Percentiles rank a stretch among this genome's conserved stretches.
phyloP scores from a whole-genome alignment of 2,329 filamentous ascomycete genomes.

The Botryotinia calthae region DNA sequence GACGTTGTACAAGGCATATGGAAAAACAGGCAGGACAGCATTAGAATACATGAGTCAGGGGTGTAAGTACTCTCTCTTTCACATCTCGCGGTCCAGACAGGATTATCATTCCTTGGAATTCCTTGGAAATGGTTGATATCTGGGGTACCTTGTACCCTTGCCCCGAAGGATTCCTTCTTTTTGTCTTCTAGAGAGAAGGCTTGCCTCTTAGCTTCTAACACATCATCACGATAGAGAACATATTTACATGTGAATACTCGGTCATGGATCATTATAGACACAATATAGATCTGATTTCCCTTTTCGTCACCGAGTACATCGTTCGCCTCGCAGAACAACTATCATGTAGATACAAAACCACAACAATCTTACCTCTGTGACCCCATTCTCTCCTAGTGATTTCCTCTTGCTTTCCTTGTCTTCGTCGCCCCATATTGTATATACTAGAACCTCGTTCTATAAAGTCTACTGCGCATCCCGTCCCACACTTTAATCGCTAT shows the following conservation, averaged over 20 bases:
- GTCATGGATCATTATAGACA: not conserved
- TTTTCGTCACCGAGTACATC: not conserved
- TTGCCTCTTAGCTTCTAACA: not conserved
- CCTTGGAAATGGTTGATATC: not conserved
- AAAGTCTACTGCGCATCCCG: not conserved
- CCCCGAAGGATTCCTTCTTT: conserved; percentile 10
- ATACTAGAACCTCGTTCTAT: not conserved
- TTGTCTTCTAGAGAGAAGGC: not conserved
- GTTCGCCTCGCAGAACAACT: not conserved
- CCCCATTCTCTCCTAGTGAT: not conserved
- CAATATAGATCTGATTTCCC: not conserved
- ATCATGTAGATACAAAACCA: not conserved
- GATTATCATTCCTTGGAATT: not conserved
- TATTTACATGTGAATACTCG: not conserved
- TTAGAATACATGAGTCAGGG: not conserved
- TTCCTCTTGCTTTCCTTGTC: not conserved
- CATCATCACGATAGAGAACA: not conserved
- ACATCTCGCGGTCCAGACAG: too few species aligned
- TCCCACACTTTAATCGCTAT: not conserved
- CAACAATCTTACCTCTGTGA: too few species aligned
- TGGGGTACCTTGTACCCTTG: not conserved
- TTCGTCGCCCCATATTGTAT: not conserved
- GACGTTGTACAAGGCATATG: not conserved
- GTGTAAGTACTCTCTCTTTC: not conserved
- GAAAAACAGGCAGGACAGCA: not conserved